Conservation (phyloP, 495 filamentous ascomycete species). For the Hyphodiscus hymeniophilus region DNA sequence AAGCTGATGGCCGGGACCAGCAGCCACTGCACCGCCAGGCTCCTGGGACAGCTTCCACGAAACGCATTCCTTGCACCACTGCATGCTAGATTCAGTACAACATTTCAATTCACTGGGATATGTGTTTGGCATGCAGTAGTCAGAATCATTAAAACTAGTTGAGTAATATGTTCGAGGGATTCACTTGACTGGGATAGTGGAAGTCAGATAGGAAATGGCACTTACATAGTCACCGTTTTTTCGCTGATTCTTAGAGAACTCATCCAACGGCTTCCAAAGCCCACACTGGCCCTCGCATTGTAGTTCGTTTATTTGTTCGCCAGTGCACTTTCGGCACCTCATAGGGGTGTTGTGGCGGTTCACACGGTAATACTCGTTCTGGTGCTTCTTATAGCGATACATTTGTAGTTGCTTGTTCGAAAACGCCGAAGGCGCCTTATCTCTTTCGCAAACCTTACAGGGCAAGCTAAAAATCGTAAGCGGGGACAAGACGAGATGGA, state of each 20-base stretch:
- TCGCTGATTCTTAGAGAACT: constrained; percentile 42
- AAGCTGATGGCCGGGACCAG: constrained; percentile 5
- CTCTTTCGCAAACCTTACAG: constrained; percentile 1
- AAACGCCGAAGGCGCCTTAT: not conserved
- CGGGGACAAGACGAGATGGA: not conserved
- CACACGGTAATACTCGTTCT: constrained; percentile 4
- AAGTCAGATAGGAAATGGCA: constrained; percentile 7
- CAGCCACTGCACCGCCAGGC: constrained; percentile 11
- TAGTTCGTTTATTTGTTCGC: constrained; percentile 25
- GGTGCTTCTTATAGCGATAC: constrained; percentile 29
- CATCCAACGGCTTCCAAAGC: constrained; percentile 33
- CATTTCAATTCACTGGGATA: too few relatives aligned
- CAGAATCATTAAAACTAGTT: too few relatives aligned
- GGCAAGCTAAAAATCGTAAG: constrained; percentile 1
- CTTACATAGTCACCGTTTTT: not conserved
- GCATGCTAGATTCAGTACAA: too few relatives aligned
- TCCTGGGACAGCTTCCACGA: constrained; percentile 26
- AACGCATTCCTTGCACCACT: constrained; percentile 52
- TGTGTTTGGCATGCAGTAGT: too few relatives aligned
- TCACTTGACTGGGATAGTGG: too few relatives aligned
- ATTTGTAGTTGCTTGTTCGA: constrained; percentile 2
- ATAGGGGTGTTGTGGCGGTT: constrained; percentile 6
- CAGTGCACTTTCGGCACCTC: constrained; percentile 13
- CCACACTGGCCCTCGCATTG: constrained; percentile 41
- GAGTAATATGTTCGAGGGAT: too few relatives aligned